Conservation (phyloP, 1,284 basidiomycete species). For the Cryptococcus neoformans region DNA sequence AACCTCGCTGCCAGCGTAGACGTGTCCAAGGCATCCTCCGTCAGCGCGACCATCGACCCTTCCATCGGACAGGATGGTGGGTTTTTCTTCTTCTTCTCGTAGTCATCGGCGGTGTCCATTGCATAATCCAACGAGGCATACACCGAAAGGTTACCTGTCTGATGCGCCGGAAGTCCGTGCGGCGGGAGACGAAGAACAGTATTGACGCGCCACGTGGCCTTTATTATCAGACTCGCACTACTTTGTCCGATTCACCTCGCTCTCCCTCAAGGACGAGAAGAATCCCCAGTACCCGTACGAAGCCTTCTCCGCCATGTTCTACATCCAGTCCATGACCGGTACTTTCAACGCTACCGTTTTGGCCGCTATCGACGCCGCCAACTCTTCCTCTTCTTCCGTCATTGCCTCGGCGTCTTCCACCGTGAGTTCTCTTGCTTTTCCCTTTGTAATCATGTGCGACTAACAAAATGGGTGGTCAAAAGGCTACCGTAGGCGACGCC, state of each 20-base stretch:
- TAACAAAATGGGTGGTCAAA: too few relatives aligned
- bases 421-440: background rate
- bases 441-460: too few relatives aligned
- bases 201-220: background rate
- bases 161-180: too few relatives aligned
- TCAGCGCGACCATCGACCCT: constrained; percentile 61
- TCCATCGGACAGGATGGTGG: constrained; percentile 59
- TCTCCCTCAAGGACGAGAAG: constrained; percentile 53
- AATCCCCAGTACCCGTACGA: constrained; percentile 59
- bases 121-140: background rate
- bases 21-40: constrained; percentile 57
- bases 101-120: too few relatives aligned
- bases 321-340: constrained; percentile 43
- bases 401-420: background rate
- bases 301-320: constrained; percentile 78
- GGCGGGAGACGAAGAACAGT: too few relatives aligned
- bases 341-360: constrained; percentile 41
- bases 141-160: background rate
- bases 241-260: constrained; percentile 61
- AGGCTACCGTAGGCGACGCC: too few relatives aligned
- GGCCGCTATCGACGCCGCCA: constrained; percentile 23
- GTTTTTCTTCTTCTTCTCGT: constrained; percentile 7
- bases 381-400: constrained; percentile 2
- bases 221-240: constrained; percentile 34
- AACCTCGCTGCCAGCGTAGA: constrained; percentile 58